Evolutionary conservation across 805 yeast species (phyloP).

Genomic region (Wickerhamomyces rabaulensis): DNA sequence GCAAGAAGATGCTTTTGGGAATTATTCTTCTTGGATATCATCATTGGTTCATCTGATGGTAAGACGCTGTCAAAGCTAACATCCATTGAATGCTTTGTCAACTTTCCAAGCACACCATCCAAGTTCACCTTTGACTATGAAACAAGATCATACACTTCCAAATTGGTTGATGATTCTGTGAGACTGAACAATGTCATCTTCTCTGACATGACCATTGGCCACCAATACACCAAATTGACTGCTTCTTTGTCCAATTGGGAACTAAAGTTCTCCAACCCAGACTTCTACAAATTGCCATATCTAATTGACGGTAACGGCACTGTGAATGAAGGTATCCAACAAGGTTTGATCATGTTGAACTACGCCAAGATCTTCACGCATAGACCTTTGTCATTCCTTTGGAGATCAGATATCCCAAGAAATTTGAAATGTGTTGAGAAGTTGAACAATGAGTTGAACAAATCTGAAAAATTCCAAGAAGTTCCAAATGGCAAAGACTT

Average conservation of each 20-base stretch:
- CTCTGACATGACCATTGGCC: slow-evolving; percentile 32
- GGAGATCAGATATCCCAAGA: slow-evolving; percentile 43
- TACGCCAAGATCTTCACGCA: slow-evolving; percentile 53
- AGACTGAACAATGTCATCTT: slow-evolving; percentile 41
- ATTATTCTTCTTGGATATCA: slow-evolving; percentile 43
- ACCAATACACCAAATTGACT: slow-evolving; percentile 33
- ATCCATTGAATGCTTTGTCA: slow-evolving; percentile 28
- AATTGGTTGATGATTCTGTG: slow-evolving; percentile 45
- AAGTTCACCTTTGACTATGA: slow-evolving; percentile 39
- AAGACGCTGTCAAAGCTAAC: slow-evolving; percentile 36
- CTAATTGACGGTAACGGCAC: slow-evolving; percentile 37
- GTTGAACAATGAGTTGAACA: slow-evolving; percentile 21
- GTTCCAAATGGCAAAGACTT: slow-evolving; percentile 26
- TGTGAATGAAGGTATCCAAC: slow-evolving; percentile 51
- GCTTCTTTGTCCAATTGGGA: slow-evolving; percentile 50
- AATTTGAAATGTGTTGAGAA: slow-evolving; percentile 32
- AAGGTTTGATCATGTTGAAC: slow-evolving; percentile 40
- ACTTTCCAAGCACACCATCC: slow-evolving; percentile 35
- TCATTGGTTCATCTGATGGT: slow-evolving; percentile 52
- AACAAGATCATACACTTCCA: slow-evolving; percentile 40
- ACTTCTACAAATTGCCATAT: slow-evolving; percentile 35
- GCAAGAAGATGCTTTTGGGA: slow-evolving; percentile 50
- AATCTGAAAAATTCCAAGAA: slow-evolving; percentile 26
- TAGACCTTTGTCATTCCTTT: slow-evolving; percentile 46
- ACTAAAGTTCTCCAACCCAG: slow-evolving; percentile 39